Evolutionary conservation across 495 filamentous ascomycete genomes (phyloP), one percentile per base, ranked within the genome.

Genomic region (Neurospora pannonica): DNA sequence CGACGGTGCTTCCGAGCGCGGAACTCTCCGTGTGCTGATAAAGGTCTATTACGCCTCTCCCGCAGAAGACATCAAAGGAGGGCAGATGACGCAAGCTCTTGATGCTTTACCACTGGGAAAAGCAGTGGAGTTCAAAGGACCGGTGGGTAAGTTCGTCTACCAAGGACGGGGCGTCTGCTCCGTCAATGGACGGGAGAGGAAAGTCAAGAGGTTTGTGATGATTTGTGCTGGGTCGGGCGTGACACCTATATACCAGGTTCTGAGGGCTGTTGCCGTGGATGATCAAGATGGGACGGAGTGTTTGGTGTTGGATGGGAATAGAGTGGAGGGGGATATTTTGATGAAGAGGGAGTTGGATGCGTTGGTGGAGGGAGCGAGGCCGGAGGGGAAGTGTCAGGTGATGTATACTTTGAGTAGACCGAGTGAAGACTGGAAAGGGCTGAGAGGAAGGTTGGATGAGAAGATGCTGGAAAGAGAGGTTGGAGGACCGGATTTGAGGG

Each of bases 191-290:
- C 85, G 83, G 40, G 82, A 87, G 74, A 81, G 92, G 17, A 81
- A 75, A 2, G 89, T 97, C 2, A 86, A 86, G 48, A 87, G 85
- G 34, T 94, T 98, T 81, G 85, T 90, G 76, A 97, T 98, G 95
- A 92, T 98, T 70, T 96, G 93, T 75, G 95, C 88, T 38, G 95
- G 95, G 42, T 93, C 89, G 4, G 95, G 95, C 3, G 93, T 98
- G 77, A 98, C 95, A 48, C 95, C 95, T 1, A 92, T 98, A 72
- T 97, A 91, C 83, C 93, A 97, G 75, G 93, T 98, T 1, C 85
- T 98, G 42, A 85, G 93, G 38, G 93, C 93, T 5, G 89, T 96
- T 2, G 88, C 84, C 34, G 42, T 72, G 37, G 87, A 93, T 76
- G 72, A 74, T 4, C 77, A 75, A 38, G 85, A 85, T 38, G 62